Base-by-base conservation (phyloP, 2,329 filamentous ascomycete species). In the Graphiopsis chlorocephala region DNA sequence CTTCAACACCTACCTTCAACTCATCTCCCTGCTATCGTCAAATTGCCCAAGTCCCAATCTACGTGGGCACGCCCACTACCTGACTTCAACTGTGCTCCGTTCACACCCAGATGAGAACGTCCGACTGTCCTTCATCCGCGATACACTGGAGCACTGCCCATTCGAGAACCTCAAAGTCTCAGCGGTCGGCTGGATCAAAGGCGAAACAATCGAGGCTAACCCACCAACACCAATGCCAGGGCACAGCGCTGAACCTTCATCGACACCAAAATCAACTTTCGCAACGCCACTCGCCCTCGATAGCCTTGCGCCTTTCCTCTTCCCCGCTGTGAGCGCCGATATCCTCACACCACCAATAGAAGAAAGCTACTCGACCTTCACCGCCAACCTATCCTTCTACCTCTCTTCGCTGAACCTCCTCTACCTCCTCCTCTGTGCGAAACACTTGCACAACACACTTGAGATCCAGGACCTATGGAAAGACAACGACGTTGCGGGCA, bases 161-260 rank as follows among this genome's bases (percentile, higher is more conserved):
- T 82, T 84, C 65, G 80, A 82, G 53, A 83, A 84, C 17, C 79
- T 85, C 42, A 85, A 85, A 69, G 83, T 84, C 38, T 82, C 81
- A 48, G 85, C 85, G 2, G 81, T 88, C 5, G 81, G 82, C 35
- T 88, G 86, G 86, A 76, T 88, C 35, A 88, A 87, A 70, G 79
- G 85, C 47, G 86, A 87, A 70, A 83, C 85, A 0, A 78, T 87
- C 5, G 79, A 82, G 68, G 80, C 82, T 4, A 81, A 76, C 45
- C 69, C 68, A 12, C 68, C 71, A 14, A 68, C 74, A 15, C 56
- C 69, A 4, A 66, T 69, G 12, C 64, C 66, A 61, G 68, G 67
- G 23, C 66, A 72, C 15, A n/a, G 15, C 26, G 10, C 64, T 63
- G 10, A 47, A 20, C 6, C 42, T 3, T 47, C 58, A 14, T 29